phyloP scores from a whole-genome alignment of 208 protist genomes.

The Trypanosoma mega region DNA sequence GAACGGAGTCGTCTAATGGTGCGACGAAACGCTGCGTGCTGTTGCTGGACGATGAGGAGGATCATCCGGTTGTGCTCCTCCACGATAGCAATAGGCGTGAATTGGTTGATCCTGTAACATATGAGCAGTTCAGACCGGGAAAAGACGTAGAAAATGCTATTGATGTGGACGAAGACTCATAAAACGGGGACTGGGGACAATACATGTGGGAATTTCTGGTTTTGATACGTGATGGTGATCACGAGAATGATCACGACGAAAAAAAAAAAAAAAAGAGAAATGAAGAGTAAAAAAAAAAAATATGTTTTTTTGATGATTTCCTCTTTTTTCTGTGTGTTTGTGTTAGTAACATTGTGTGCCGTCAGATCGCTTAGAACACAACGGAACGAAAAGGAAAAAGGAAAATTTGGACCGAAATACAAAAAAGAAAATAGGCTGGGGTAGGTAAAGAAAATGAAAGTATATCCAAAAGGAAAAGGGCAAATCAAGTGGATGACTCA shows the following conservation, averaged over 20 bases:
- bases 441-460: too few species aligned
- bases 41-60: slow-evolving; percentile 8
- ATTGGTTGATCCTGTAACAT: slow-evolving; percentile 20
- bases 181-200: too few species aligned
- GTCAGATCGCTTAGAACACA: too few species aligned
- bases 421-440: too few species aligned
- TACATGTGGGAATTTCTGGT: too few species aligned
- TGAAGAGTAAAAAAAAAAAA: not conserved
- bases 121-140: slow-evolving; percentile 28
- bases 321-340: slow-evolving; percentile 13
- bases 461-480: too few species aligned
- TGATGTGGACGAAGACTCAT: slow-evolving; percentile 28
- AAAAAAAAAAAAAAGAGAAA: not conserved
- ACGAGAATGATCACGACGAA: not conserved
- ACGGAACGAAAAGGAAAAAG: too few species aligned
- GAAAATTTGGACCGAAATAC: too few species aligned
- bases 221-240: too few species aligned
- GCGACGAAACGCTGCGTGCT: not conserved
- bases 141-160: slow-evolving; percentile 22
- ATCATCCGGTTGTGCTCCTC: slow-evolving; percentile 13
- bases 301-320: not conserved
- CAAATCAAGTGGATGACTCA: too few species aligned
- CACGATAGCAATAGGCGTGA: not conserved
- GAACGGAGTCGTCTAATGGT: slow-evolving; percentile 14
- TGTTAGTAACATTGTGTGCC: too few species aligned